Conservation (phyloP, 2,329 filamentous ascomycete species). For the Pseudogymnoascus sp. region DNA sequence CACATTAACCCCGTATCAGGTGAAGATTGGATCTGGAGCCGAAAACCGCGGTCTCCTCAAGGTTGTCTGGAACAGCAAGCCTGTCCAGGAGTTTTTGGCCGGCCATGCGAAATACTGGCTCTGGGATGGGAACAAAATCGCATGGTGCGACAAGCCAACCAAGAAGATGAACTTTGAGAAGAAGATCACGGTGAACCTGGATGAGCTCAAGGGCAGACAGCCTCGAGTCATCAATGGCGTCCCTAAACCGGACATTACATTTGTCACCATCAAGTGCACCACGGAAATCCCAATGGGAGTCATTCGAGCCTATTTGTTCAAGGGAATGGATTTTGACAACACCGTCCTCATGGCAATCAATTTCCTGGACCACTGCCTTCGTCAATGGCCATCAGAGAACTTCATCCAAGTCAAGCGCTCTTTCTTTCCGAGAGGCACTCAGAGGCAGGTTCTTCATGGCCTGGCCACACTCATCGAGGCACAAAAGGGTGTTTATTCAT, state of each 20-base stretch:
- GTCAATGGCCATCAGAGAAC: slow-evolving; percentile 62
- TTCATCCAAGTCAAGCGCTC: slow-evolving; percentile 70
- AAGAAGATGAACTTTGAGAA: slow-evolving; percentile 1
- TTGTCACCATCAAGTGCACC: slow-evolving; percentile 54
- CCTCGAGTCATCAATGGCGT: slow-evolving; percentile 28
- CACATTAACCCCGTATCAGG: slow-evolving; percentile 34
- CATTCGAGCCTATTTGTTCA: slow-evolving; percentile 57
- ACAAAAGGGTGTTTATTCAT: slow-evolving; percentile 83
- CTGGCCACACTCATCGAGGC: slow-evolving; percentile 65
- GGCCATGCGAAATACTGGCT: slow-evolving; percentile 48
- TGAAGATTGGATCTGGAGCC: slow-evolving; percentile 53
- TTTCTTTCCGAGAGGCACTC: slow-evolving; percentile 51
- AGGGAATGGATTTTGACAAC: slow-evolving; percentile 51
- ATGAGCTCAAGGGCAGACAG: slow-evolving; percentile 48
- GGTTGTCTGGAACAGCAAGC: slow-evolving; percentile 64
- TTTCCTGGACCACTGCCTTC: slow-evolving; percentile 83
- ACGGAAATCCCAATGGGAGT: slow-evolving; percentile 59
- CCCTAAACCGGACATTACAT: slow-evolving; percentile 37
- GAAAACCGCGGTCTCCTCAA: slow-evolving; percentile 58
- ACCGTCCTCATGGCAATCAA: slow-evolving; percentile 72
- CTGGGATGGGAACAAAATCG: slow-evolving; percentile 75
- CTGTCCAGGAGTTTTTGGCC: slow-evolving; percentile 47
- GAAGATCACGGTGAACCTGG: slow-evolving; percentile 57
- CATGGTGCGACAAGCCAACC: slow-evolving; percentile 52
- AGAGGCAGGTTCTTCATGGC: slow-evolving; percentile 23